phyloP scores from a whole-genome alignment of 2,329 filamentous ascomycete species.

The Colletotrichum australisinense region DNA sequence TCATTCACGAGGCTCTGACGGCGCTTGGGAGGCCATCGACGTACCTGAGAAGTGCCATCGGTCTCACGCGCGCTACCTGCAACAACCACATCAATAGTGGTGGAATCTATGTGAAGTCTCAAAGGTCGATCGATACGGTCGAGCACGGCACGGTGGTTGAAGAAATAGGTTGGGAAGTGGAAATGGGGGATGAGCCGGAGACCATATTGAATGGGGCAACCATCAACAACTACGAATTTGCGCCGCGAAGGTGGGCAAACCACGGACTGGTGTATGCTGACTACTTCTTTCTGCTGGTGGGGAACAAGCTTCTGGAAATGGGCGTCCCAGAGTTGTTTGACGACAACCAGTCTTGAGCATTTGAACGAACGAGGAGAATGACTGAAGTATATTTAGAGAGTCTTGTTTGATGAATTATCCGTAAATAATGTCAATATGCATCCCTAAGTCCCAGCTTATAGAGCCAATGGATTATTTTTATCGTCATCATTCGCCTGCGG shows the following conservation, averaged over 20 bases:
- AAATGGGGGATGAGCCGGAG: conserved; percentile 46
- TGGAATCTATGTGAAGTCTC: conserved; percentile 30
- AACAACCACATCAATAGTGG: conserved; percentile 39
- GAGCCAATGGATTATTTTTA: not conserved
- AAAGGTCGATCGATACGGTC: conserved; percentile 38
- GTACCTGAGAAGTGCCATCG: conserved; percentile 43
- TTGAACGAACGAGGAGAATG: too few relatives aligned
- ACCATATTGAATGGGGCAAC: conserved; percentile 59
- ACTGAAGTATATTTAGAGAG: not conserved
- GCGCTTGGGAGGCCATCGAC: conserved; percentile 35
- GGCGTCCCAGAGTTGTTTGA: conserved; percentile 28
- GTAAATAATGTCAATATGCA: not conserved
- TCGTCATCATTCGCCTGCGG: not conserved
- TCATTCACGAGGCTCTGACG: conserved; percentile 45
- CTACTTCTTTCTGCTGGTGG: conserved; percentile 58
- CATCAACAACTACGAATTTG: conserved; percentile 58
- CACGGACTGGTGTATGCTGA: conserved; percentile 62
- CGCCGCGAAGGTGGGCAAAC: conserved; percentile 55
- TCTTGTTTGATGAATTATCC: not conserved
- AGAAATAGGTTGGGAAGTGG: conserved; percentile 36
- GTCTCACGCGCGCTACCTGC: conserved; percentile 42
- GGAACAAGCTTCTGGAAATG: conserved; percentile 55
- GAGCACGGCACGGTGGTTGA: conserved; percentile 38
- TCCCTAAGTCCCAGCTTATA: too few relatives aligned
- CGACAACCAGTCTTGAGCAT: not conserved